phyloP scores from a whole-genome alignment of 129 eudicot genomes.

The carrot (Daucus carota) region DH1_v3.0 NC_030383.2:54546001-54546500 shows the following conservation, averaged over 20 bases:
- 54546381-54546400: neutral
- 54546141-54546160: slow-evolving; percentile 33
- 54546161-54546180: slow-evolving; percentile 16
- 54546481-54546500: slow-evolving; percentile 4
- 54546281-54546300: too few relatives aligned
- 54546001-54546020: neutral
- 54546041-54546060: neutral
- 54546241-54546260: too few relatives aligned
- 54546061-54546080: slow-evolving; percentile 20
- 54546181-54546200: slow-evolving; percentile 7
- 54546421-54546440: neutral
- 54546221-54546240: too few relatives aligned
- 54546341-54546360: too few relatives aligned
- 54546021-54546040: neutral
- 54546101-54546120: slow-evolving; percentile 4
- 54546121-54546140: slow-evolving; percentile 36
- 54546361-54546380: too few relatives aligned
- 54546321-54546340: too few relatives aligned
- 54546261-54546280: too few relatives aligned
- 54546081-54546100: slow-evolving; percentile 21
- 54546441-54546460: neutral
- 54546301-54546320: too few relatives aligned
- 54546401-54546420: neutral
- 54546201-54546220: neutral
- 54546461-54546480: neutral